Conservation (phyloP, 495 filamentous ascomycete genomes). For the Thermochaetoides thermophila region DNA sequence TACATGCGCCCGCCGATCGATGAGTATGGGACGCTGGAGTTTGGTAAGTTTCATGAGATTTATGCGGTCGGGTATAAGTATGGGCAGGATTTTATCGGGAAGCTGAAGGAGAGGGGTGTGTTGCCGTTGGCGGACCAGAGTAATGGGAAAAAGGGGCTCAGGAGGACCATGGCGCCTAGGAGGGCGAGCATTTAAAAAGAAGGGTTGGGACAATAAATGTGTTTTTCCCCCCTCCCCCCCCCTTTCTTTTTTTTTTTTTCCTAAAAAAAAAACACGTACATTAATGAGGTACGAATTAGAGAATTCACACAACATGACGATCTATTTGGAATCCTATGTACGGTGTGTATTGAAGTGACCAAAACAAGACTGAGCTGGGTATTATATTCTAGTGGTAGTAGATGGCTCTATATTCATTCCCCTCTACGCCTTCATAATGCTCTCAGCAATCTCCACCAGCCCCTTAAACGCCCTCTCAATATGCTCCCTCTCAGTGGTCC, state of each 20-base stretch:
- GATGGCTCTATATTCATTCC: too few species aligned
- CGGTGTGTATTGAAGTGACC: too few species aligned
- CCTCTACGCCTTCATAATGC: conserved; percentile 20
- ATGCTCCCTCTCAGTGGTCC: conserved; percentile 53
- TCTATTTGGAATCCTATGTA: too few species aligned
- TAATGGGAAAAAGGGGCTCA: conserved; percentile 75
- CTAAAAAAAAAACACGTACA: too few species aligned
- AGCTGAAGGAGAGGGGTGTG: conserved; percentile 59
- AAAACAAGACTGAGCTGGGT: too few species aligned
- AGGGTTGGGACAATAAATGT: too few species aligned
- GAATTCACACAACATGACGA: too few species aligned
- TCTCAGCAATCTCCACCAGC: conserved; percentile 52
- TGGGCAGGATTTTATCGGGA: conserved; percentile 61
- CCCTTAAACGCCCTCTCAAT: conserved; percentile 65
- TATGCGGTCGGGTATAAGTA: conserved; percentile 76
- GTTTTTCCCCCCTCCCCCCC: too few species aligned
- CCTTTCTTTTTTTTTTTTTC: too few species aligned
- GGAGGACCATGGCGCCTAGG: conserved; percentile 86
- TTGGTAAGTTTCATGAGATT: conserved; percentile 95
- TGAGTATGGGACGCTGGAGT: conserved; percentile 84
- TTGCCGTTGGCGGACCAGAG: conserved; percentile 54
- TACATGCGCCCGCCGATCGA: conserved; percentile 97
- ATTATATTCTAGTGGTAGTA: too few species aligned
- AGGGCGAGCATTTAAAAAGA: conserved; percentile 74
- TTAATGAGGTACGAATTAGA: too few species aligned